Conservation (phyloP, 2,329 filamentous ascomycete species). For the Epichloe coenophiala region DNA sequence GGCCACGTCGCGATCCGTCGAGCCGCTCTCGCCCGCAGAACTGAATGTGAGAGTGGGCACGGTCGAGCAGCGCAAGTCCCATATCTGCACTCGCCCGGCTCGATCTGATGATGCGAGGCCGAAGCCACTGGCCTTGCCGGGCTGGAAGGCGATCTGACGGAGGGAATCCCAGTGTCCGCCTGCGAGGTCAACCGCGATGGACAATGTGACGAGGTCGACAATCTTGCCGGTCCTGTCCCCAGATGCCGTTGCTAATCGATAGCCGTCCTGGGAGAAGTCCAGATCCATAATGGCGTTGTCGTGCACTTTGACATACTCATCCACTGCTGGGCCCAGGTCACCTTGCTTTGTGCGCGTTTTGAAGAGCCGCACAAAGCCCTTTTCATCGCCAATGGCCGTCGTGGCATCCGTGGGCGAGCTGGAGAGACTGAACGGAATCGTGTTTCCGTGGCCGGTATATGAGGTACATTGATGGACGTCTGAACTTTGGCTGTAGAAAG, state of each 20-base stretch:
- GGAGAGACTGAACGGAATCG: conserved; percentile 27
- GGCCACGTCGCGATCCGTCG: conserved; percentile 13
- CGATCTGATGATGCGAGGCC: conserved; percentile 81
- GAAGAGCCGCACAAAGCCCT: conserved; percentile 39
- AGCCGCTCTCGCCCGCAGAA: conserved; percentile 7
- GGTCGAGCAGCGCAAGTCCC: conserved; percentile 62
- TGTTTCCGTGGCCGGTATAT: conserved; percentile 16
- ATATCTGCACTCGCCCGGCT: conserved; percentile 82
- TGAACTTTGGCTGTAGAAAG: conserved; percentile 24
- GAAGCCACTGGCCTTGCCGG: conserved; percentile 55
- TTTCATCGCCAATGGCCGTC: conserved; percentile 43
- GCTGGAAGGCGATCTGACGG: conserved; percentile 84
- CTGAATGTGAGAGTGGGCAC: conserved; percentile 23
- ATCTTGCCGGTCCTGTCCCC: conserved; percentile 43
- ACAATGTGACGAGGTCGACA: conserved; percentile 50
- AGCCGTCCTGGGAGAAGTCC: conserved; percentile 40
- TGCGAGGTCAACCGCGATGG: conserved; percentile 36
- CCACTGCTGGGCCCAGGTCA: conserved; percentile 28
- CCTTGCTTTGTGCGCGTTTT: conserved; percentile 18
- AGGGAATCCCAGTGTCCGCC: conserved; percentile 55
- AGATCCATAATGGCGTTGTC: conserved; percentile 47
- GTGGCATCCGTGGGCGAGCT: conserved; percentile 19
- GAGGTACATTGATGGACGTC: conserved; percentile 21
- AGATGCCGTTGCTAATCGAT: conserved; percentile 41
- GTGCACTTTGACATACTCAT: conserved; percentile 34